Evolutionary conservation across 1,284 basidiomycete species (phyloP), one percentile per base, ranked within the genome.

Genomic region (Anthracocystis walkeri): DNA sequence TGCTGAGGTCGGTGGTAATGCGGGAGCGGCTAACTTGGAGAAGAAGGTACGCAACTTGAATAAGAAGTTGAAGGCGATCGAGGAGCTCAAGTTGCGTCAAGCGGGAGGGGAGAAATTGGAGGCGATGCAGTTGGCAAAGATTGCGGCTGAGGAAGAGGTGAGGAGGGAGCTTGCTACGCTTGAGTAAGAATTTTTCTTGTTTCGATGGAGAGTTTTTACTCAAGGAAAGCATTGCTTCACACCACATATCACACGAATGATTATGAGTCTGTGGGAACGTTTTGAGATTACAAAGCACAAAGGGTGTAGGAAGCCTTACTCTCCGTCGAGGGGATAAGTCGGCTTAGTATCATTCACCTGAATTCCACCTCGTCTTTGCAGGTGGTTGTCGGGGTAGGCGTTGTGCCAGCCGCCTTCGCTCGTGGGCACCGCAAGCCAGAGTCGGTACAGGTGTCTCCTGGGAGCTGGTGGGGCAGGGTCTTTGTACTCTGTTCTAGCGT

Each of bases 61-160:
- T 83, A 97, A 97, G 89, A 96, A 97, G 91, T 92, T 93, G 64
- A 75, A 96, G 86, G 95, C 94, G 14, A 97, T 97, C 78, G 93
- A 96, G 38, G 95, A 97, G 82, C 89, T 97, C 59, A 97, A 97
- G 88, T 92, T 93, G 80, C 93, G 94, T 86, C 89, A 90, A 27
- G 91, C 90, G 80, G 90, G 91, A 50, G 95, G 95, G 1, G 95
- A 97, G 85, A 89, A 91, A 63, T 88, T 97, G 46, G 95, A 97
- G 86, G 91, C 91, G 66, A 97, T 95, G 25, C 95, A 98, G 87
- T 86, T 96, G 77, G 92, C 93, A 88, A 98, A 98, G 89, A 96
- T 97, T 79, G 93, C 95, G 44, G 90, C 91, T 8, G 94, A 97
- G 87, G 89, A 86, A 7, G 91, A 92, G 75, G 93, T 97, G 77